These are phyloP conservation scores for Spergularia bocconei DNA, from an alignment of 148 eudicot genomes.

Conservation along the genomic window DNA sequence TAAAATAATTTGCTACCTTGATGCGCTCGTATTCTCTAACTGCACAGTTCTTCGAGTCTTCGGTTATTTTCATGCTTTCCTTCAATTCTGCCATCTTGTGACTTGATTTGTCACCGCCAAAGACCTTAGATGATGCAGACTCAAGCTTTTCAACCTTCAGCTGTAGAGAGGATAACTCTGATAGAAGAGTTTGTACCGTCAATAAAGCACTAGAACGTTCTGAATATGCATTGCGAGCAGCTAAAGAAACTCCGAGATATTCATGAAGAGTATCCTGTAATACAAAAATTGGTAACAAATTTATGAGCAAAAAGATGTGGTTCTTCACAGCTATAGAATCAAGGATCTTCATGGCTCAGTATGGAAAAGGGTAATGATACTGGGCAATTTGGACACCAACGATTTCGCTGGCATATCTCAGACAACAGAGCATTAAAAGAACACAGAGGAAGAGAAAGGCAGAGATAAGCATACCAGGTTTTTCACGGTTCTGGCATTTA, in stretches of 20 bases:
- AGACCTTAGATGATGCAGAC: constrained; percentile 62
- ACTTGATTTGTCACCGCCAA: constrained; percentile 69
- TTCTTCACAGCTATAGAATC: neutral
- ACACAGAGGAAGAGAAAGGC: neutral
- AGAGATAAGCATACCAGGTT: constrained; percentile 53
- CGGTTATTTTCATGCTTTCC: constrained; percentile 70
- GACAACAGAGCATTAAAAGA: constrained; percentile 1
- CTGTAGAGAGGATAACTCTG: constrained; percentile 70
- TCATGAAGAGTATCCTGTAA: constrained; percentile 90
- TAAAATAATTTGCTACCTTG: constrained; percentile 52
- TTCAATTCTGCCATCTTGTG: constrained; percentile 71
- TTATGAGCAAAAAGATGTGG: constrained; percentile 3
- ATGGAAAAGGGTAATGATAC: neutral
- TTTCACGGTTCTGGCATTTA: constrained; percentile 75
- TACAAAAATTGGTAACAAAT: constrained; percentile 1
- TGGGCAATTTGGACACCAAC: neutral
- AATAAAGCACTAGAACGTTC: constrained; percentile 90
- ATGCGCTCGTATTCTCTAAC: constrained; percentile 77
- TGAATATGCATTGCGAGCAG: constrained; percentile 72
- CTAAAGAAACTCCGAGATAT: constrained; percentile 72
- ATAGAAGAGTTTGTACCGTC: constrained; percentile 88
- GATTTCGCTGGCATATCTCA: neutral
- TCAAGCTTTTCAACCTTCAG: constrained; percentile 61
- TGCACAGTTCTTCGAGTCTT: constrained; percentile 84
- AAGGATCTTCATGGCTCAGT: neutral